Conservation (phyloP, 2,329 filamentous ascomycete species). For the Pseudonectria buxi region DNA sequence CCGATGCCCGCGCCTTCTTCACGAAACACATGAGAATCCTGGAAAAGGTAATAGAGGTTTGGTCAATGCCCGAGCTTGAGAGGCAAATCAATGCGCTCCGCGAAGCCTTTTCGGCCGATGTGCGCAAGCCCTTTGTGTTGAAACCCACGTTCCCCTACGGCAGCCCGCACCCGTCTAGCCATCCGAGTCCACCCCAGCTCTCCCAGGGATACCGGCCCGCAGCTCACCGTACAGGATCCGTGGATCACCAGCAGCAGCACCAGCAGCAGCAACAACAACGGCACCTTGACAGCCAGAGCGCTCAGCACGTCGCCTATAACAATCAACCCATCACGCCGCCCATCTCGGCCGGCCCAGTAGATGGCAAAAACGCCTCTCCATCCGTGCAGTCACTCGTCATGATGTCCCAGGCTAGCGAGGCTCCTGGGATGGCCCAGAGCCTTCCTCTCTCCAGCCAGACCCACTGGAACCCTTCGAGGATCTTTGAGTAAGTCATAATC, state of each 20-base stretch:
- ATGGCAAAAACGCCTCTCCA: constrained; percentile 72
- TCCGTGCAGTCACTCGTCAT: constrained; percentile 65
- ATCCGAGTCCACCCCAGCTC: constrained; percentile 56
- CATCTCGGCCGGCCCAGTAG: constrained; percentile 64
- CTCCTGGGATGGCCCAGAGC: constrained; percentile 43
- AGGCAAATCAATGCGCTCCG: constrained; percentile 83
- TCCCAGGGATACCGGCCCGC: constrained; percentile 43
- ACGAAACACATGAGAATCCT: constrained; percentile 89
- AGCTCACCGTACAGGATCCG: constrained; percentile 39
- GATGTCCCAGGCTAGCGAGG: constrained; percentile 57
- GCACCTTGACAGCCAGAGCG: constrained; percentile 45
- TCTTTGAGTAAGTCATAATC: constrained; percentile 75
- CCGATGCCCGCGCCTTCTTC: constrained; percentile 82
- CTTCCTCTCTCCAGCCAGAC: constrained; percentile 57
- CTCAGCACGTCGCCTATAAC: constrained; percentile 59
- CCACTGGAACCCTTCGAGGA: constrained; percentile 77
- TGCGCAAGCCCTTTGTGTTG: constrained; percentile 76
- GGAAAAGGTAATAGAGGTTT: constrained; percentile 73
- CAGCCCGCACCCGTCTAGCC: constrained; percentile 61
- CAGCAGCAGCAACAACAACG: no score
- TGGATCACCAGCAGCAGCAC: constrained; percentile 46
- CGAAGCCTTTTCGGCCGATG: constrained; percentile 85
- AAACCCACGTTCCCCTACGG: constrained; percentile 84
- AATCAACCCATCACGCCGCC: constrained; percentile 74
- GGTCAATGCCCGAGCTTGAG: constrained; percentile 86